Base-by-base conservation (phyloP, 352 stramenopile genomes). In the Salisapilia sapeloensis region DNA sequence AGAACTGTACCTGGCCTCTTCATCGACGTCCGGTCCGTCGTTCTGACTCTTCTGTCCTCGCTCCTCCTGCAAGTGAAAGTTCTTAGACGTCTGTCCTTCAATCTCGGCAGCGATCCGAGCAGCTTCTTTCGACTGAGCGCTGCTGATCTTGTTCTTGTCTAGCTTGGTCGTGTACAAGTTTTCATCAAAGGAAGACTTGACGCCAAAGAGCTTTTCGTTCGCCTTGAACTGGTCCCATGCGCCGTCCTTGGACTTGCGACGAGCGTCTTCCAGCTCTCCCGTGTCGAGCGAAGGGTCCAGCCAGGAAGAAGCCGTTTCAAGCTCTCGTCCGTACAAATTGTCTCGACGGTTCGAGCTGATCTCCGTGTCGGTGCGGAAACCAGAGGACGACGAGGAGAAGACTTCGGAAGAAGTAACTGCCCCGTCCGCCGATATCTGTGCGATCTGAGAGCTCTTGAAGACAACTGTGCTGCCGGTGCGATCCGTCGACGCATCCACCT, bases 81-180 rank as follows among this genome's bases (percentile, higher is more conserved):
- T 98, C 28, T 54, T 63, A 30, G 75, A 72, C 4, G 64, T 66
- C 42, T 94, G 78, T 14, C 57, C 60, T 51, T 98, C 89, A 53
- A 98, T 98, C 52, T 97, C 86, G 22, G 66, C 61, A 13, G 94
- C 94, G 24, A 98, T 70, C 18, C 82, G 70, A 50, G 97, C 92
- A 3, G 94, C 94, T 15, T 84, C 61, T 1, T 56, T 57, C 21
- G 76, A 67, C 50, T 97, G 83, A 33, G 72, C 59, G 12, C 44
- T 60, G 20, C 93, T 93, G 29, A 99, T 75, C 38, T 85, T 83
- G 29, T 51, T 53, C 50, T 92, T 95, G 55, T 98, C 89, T 15
- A 98, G 63, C 51, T 84, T 78, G 12, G 93, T 99, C 2, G 94
- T 99, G 71, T 99, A 99, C 23, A 98, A 53, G 64, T 95, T 97